phyloP scores from a whole-genome alignment of 768 basidiomycete genomes.

The Cystobasidiopsis lactophilus region DNA sequence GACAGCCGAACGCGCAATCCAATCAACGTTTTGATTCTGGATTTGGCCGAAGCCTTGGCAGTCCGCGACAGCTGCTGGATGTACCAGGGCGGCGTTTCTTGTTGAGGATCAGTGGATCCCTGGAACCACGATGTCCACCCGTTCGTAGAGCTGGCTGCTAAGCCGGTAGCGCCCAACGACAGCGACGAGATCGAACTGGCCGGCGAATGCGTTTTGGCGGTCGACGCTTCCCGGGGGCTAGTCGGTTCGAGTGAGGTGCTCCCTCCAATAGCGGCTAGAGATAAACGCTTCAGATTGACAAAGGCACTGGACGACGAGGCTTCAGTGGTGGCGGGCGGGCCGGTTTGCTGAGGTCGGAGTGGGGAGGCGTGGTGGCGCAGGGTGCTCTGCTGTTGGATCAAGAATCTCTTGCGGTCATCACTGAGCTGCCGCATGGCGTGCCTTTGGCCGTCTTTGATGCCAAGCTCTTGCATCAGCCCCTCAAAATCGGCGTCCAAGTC shows the following conservation, averaged over 20 bases:
- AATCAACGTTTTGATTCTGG: conserved; percentile 53
- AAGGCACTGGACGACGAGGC: neutral
- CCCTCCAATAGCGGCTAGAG: conserved; percentile 14
- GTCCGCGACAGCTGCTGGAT: conserved; percentile 34
- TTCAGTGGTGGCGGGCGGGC: neutral
- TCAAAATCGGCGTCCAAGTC: conserved; percentile 33
- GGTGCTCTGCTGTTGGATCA: conserved; percentile 41
- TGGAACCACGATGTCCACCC: conserved; percentile 53
- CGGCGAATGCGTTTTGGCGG: neutral
- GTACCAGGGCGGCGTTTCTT: conserved; percentile 35
- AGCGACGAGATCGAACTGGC: conserved; percentile 5
- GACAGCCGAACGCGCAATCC: conserved; percentile 66
- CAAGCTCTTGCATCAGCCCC: conserved; percentile 48
- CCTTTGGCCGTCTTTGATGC: conserved; percentile 47
- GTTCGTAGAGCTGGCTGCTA: conserved; percentile 34
- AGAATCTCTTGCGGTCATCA: conserved; percentile 40
- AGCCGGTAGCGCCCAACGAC: neutral
- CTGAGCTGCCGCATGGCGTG: conserved; percentile 41
- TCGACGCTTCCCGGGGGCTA: neutral
- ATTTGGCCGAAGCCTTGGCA: conserved; percentile 34
- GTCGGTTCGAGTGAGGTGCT: too few relatives aligned
- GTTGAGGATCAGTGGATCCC: conserved; percentile 22
- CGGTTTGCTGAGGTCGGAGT: conserved; percentile 8
- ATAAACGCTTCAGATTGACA: conserved; percentile 14
- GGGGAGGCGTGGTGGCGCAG: neutral